Evolutionary conservation across 768 basidiomycete genomes (phyloP).

Genomic region (Hydnum rufescens): DNA sequence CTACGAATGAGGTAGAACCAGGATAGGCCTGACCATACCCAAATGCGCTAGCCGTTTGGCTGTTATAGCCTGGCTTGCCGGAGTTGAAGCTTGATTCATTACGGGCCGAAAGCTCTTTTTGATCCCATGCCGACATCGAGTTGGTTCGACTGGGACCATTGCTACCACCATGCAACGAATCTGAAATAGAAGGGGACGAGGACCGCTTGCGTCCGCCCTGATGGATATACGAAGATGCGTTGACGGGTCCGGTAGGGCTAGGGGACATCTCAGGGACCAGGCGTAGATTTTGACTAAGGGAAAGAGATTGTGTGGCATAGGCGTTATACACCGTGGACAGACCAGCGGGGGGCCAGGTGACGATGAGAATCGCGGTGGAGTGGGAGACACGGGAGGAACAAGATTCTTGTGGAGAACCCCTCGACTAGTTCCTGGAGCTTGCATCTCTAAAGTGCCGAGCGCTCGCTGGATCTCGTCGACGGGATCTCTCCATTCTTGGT

Average conservation of each 20-base stretch:
- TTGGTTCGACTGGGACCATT: background rate
- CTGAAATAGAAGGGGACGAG: too few species aligned
- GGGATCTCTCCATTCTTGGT: conserved; percentile 13
- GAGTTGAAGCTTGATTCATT: too few species aligned
- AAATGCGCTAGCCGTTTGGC: too few species aligned
- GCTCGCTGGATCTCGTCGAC: conserved; percentile 67
- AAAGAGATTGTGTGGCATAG: background rate
- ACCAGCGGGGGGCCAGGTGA: background rate
- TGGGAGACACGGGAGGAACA: background rate
- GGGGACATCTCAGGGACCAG: too few species aligned
- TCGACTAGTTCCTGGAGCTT: background rate
- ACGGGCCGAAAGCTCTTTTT: too few species aligned
- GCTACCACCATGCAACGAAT: too few species aligned
- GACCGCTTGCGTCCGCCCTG: background rate
- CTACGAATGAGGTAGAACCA: too few species aligned
- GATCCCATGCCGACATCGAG: background rate
- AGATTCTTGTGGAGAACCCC: background rate
- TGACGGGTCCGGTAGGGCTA: too few species aligned
- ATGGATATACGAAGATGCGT: background rate
- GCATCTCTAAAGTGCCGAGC: conserved; percentile 45
- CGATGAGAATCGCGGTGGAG: background rate
- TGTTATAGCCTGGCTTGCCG: too few species aligned
- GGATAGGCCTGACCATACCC: too few species aligned
- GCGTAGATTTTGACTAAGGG: too few species aligned
- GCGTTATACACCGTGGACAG: background rate